Evolutionary conservation across 768 basidiomycete genomes (phyloP).

Genomic region (Cyclocybe cylindracea): DNA sequence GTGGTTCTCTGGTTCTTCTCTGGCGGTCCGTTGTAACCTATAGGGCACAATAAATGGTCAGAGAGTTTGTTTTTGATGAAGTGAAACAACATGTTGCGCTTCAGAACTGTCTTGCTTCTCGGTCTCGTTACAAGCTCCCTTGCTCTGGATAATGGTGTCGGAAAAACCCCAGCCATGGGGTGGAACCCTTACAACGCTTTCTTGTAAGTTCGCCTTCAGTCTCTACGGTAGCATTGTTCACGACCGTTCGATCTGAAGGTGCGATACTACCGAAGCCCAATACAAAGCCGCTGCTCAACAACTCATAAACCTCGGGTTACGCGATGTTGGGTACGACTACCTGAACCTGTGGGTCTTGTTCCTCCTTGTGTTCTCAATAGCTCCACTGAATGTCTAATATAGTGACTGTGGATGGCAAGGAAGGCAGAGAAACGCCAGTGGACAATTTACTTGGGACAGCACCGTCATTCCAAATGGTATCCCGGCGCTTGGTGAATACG

Average conservation of each 20-base stretch:
- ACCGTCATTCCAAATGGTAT: slow-evolving; percentile 38
- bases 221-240: not conserved
- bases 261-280: slow-evolving; percentile 40
- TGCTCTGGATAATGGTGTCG: slow-evolving; percentile 41
- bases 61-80: no score
- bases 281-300: slow-evolving; percentile 41
- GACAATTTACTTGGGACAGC: slow-evolving; percentile 45
- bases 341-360: slow-evolving; percentile 37
- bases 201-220: slow-evolving; percentile 26
- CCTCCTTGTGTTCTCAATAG: not conserved
- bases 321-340: slow-evolving; percentile 40
- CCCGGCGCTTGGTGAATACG: slow-evolving; percentile 36
- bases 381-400: not conserved
- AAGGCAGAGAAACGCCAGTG: slow-evolving; percentile 37
- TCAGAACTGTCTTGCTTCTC: slow-evolving; percentile 7
- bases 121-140: slow-evolving; percentile 11
- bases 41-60: no score
- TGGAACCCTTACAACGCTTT: slow-evolving; percentile 53
- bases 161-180: slow-evolving; percentile 45
- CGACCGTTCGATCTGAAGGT: slow-evolving; percentile 25
- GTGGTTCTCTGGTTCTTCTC: not conserved
- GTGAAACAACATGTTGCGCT: not conserved
- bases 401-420: slow-evolving; percentile 57
- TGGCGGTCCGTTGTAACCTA: not conserved
- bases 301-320: slow-evolving; percentile 37